Evolutionary conservation across 2,329 filamentous ascomycete genomes (phyloP).

Genomic region (Boeremia lycopersici): DNA sequence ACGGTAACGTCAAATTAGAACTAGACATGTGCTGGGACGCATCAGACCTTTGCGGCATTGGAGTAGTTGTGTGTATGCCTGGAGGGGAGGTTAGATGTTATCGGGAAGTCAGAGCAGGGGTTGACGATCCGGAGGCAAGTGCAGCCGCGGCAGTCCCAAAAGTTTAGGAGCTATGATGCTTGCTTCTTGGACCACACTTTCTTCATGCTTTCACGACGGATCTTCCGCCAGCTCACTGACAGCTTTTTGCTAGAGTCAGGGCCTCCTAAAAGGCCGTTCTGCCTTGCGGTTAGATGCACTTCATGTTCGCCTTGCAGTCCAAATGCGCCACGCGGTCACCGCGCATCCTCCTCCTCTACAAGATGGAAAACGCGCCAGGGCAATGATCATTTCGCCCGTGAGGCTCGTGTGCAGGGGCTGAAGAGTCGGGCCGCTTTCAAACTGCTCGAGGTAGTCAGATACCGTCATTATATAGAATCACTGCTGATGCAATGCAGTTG

Average conservation of each 20-base stretch:
- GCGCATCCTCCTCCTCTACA: conserved; percentile 59
- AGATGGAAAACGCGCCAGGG: conserved; percentile 83
- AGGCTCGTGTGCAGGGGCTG: conserved; percentile 78
- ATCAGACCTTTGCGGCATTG: neutral
- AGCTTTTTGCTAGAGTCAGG: conserved; percentile 34
- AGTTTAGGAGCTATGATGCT: conserved; percentile 24
- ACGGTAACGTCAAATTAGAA: neutral
- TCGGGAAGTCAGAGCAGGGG: neutral
- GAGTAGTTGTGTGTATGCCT: neutral
- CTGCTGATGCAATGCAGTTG: conserved; percentile 61
- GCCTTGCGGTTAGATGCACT: conserved; percentile 24
- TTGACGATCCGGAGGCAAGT: conserved; percentile 3
- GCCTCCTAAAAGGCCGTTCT: conserved; percentile 8
- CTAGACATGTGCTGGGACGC: neutral
- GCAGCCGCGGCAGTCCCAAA: conserved; percentile 18
- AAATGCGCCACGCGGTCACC: conserved; percentile 15
- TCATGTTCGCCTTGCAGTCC: conserved; percentile 12
- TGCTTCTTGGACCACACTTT: conserved; percentile 6
- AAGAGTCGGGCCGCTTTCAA: conserved; percentile 96
- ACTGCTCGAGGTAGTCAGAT: conserved; percentile 72
- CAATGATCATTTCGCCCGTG: conserved; percentile 72
- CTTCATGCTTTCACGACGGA: conserved; percentile 46
- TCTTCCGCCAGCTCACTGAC: conserved; percentile 46
- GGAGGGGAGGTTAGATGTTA: neutral
- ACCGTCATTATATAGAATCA: neutral